Conservation (phyloP, 768 basidiomycete genomes). For the Lentinula sp. region DNA sequence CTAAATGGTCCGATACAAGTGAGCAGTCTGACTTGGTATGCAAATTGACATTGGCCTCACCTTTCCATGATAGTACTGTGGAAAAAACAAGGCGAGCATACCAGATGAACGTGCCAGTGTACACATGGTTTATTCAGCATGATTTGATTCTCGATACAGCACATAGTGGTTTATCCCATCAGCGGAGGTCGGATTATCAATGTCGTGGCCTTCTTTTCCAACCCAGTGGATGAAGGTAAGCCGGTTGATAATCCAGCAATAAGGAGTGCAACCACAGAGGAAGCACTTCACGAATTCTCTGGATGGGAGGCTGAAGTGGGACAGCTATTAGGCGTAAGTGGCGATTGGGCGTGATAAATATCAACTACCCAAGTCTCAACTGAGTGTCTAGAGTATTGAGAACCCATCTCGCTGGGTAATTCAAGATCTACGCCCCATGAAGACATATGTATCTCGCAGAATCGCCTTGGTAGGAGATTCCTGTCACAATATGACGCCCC, state of each 20-base stretch:
- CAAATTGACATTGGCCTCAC: background rate
- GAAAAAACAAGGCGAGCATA: conserved; percentile 10
- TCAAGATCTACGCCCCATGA: conserved; percentile 21
- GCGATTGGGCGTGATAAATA: background rate
- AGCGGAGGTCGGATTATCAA: conserved; percentile 44
- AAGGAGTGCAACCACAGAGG: conserved; percentile 25
- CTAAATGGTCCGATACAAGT: conserved; percentile 20
- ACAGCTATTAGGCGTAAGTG: conserved; percentile 33
- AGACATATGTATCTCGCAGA: conserved; percentile 20
- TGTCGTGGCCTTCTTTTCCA: conserved; percentile 34
- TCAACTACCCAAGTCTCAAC: background rate
- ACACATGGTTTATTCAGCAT: background rate
- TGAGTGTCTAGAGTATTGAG: conserved; percentile 7
- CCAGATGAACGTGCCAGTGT: background rate
- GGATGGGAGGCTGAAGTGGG: conserved; percentile 44
- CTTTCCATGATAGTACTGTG: conserved; percentile 14
- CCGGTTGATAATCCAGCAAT: conserved; percentile 23
- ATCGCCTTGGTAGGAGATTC: conserved; percentile 33
- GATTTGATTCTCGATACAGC: conserved; percentile 21
- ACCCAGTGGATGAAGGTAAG: conserved; percentile 29
- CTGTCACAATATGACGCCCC: conserved; percentile 18
- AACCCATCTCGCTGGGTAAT: conserved; percentile 26
- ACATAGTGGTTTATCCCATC: conserved; percentile 45
- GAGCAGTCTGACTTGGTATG: background rate
- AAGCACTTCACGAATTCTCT: conserved; percentile 28